A percentile compares a stretch with the other conserved stretches of the same genome.
These are phyloP conservation scores for Penicillium riverlandense DNA, from an alignment of 495 filamentous ascomycete genomes.

Conservation along the genomic window DNA sequence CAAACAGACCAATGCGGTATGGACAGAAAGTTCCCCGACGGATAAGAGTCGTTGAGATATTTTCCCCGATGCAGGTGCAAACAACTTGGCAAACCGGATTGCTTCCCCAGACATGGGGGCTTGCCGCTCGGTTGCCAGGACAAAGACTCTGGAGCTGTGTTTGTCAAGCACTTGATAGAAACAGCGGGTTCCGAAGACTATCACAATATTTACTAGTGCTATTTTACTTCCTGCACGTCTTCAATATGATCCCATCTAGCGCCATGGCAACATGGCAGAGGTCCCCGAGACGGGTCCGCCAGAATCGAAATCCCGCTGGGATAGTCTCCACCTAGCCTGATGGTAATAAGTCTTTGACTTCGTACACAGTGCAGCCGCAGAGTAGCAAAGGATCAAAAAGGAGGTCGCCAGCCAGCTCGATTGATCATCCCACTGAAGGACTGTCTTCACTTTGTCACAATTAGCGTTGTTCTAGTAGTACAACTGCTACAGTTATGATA, in stretches of 20 bases:
- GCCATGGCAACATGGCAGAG: slow-evolving; percentile 9
- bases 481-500: no score
- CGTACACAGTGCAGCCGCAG: no score
- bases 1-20: not conserved
- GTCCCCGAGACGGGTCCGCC: slow-evolving; percentile 8
- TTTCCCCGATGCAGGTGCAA: not conserved
- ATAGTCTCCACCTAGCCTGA: not conserved
- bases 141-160: no score
- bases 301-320: slow-evolving; percentile 9
- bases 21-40: not conserved
- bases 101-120: not conserved
- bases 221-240: not conserved
- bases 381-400: no score
- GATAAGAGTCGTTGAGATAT: no score
- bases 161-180: no score
- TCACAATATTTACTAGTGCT: not conserved
- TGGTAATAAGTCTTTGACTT: no score
- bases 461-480: no score
- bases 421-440: no score
- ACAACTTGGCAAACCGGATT: not conserved
- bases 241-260: slow-evolving; percentile 2
- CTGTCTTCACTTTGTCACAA: no score
- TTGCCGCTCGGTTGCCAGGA: not conserved
- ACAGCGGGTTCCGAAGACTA: not conserved
- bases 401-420: no score